A percentile compares a stretch with the other conserved stretches of the same genome.
phyloP scores from a whole-genome alignment of 805 yeast genomes.

The Yarrowia porcina region DNA sequence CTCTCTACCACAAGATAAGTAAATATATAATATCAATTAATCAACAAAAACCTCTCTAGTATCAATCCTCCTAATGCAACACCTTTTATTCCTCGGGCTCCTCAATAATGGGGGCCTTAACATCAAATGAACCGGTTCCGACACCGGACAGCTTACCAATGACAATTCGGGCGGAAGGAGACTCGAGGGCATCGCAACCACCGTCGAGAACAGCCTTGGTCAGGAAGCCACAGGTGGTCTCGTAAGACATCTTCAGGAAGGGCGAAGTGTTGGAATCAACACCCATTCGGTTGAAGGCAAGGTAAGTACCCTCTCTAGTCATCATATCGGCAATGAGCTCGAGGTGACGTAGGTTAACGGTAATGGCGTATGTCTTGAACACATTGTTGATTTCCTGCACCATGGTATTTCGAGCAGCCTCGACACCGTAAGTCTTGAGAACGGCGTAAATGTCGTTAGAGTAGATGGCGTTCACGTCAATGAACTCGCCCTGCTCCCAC shows the following conservation, averaged over 20 bases:
- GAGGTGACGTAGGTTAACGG: conserved; percentile 89
- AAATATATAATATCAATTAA: conserved; percentile 1
- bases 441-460: conserved; percentile 94
- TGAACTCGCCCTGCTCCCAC: conserved; percentile 96
- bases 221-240: conserved; percentile 95
- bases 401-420: conserved; percentile 97
- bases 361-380: conserved; percentile 92
- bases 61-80: conserved; percentile 6
- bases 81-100: conserved; percentile 4
- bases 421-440: conserved; percentile 90
- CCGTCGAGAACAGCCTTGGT: conserved; percentile 94
- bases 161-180: conserved; percentile 92
- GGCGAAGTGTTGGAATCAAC: conserved; percentile 94
- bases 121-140: conserved; percentile 96
- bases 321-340: conserved; percentile 97
- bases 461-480: conserved; percentile 81
- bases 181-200: conserved; percentile 79
- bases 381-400: conserved; percentile 94
- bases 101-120: conserved; percentile 38
- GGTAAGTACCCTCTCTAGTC: conserved; percentile 97
- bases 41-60: neutral
- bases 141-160: conserved; percentile 85
- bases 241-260: conserved; percentile 98
- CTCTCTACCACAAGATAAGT: too few species aligned
- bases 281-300: conserved; percentile 98